Evolutionary conservation across 345 rosid species (phyloP).

Genomic region (Salix caprea): DNA sequence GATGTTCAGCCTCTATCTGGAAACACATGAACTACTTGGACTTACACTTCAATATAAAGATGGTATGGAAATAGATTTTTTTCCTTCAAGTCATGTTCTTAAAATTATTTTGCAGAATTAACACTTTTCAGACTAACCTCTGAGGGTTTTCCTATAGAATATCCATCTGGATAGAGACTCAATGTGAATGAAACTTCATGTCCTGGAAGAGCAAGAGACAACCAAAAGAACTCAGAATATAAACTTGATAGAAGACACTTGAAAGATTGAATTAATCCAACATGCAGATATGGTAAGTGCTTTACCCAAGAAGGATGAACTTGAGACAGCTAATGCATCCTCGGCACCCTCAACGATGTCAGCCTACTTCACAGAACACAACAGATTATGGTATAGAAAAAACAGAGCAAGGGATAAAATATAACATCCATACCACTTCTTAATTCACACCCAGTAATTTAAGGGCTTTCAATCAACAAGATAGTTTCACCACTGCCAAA

Average conservation of each 20-base stretch:
- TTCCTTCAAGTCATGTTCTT: neutral
- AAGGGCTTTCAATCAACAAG: neutral
- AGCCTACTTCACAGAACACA: slow-evolving; percentile 41
- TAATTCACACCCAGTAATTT: neutral
- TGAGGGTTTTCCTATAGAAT: slow-evolving; percentile 62
- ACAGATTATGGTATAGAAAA: slow-evolving; percentile 4
- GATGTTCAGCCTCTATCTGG: slow-evolving; percentile 45
- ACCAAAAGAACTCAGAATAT: neutral
- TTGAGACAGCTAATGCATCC: slow-evolving; percentile 27
- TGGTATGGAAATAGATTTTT: neutral
- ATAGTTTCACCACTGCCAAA: neutral
- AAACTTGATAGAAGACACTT: slow-evolving; percentile 3
- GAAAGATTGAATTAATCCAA: slow-evolving; percentile 17
- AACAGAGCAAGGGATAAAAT: neutral
- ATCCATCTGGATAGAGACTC: slow-evolving; percentile 74
- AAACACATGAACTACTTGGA: slow-evolving; percentile 12
- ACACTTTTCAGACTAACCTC: slow-evolving; percentile 52
- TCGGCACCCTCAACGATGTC: slow-evolving; percentile 22
- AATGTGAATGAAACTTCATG: slow-evolving; percentile 72
- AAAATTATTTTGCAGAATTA: slow-evolving; percentile 4
- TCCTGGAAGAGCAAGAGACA: slow-evolving; percentile 40
- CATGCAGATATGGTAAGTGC: slow-evolving; percentile 30
- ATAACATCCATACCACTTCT: neutral
- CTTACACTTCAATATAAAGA: slow-evolving; percentile 16
- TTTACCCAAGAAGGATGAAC: slow-evolving; percentile 31